Evolutionary conservation across 768 basidiomycete genomes (phyloP).

Genomic region (Botryobasidium botryosum): DNA sequence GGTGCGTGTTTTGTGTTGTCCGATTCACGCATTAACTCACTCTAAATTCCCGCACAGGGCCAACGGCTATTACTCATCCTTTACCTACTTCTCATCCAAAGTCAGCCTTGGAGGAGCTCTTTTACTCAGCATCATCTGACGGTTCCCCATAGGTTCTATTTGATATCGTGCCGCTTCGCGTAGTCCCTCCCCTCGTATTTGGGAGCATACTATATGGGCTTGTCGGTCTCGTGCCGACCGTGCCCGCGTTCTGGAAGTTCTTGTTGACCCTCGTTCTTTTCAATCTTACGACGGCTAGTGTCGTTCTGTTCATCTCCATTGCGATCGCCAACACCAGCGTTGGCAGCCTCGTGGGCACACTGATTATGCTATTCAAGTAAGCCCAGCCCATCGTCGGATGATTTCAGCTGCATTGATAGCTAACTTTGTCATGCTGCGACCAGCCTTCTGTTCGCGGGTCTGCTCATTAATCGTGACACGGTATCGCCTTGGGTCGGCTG

Average conservation of each 20-base stretch:
- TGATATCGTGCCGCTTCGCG: conserved; percentile 84
- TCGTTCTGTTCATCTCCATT: conserved; percentile 80
- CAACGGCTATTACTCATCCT: conserved; percentile 94
- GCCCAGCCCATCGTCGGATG: conserved; percentile 16
- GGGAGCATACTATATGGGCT: conserved; percentile 92
- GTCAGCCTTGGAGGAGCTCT: conserved; percentile 20
- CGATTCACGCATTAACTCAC: neutral
- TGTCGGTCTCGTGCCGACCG: conserved; percentile 84
- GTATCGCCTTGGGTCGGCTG: conserved; percentile 56
- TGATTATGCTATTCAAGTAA: conserved; percentile 98
- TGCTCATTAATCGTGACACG: conserved; percentile 86
- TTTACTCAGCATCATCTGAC: neutral
- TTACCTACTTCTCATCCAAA: conserved; percentile 95
- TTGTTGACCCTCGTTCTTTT: conserved; percentile 89
- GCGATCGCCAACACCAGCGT: conserved; percentile 74
- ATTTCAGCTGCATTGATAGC: too few species aligned
- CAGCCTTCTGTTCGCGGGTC: conserved; percentile 86
- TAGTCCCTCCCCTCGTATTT: conserved; percentile 89
- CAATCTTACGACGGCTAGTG: conserved; percentile 89
- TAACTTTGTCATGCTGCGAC: too few species aligned
- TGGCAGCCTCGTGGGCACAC: conserved; percentile 83
- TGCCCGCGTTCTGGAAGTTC: conserved; percentile 94
- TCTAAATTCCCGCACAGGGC: conserved; percentile 31
- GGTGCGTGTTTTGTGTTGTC: conserved; percentile 30
- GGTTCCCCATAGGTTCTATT: conserved; percentile 53